These are phyloP conservation scores for Globisporangium heterothallicum DNA, from an alignment of 352 stramenopile species.

Conservation along the genomic window DNA sequence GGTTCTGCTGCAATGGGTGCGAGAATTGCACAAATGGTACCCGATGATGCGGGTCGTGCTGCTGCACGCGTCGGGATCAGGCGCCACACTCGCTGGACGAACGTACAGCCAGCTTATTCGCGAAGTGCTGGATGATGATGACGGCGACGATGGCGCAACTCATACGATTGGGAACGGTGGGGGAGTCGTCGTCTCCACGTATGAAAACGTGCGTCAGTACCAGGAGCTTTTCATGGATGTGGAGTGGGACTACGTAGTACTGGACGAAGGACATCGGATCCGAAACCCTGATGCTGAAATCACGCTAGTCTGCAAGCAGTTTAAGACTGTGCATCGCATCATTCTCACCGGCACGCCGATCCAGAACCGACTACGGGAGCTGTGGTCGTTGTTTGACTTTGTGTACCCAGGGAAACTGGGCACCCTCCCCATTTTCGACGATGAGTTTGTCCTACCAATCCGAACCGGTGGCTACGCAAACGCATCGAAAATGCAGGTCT, in stretches of 20 bases:
- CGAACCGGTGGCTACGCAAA: slow-evolving; percentile 91
- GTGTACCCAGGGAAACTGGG: slow-evolving; percentile 96
- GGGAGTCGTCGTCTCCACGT: slow-evolving; percentile 95
- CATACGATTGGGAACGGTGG: slow-evolving; percentile 23
- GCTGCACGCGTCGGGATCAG: slow-evolving; percentile 83
- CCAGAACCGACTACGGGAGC: slow-evolving; percentile 94
- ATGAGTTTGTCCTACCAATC: slow-evolving; percentile 97
- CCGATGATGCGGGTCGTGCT: slow-evolving; percentile 86
- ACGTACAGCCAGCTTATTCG: slow-evolving; percentile 59
- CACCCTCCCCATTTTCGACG: slow-evolving; percentile 96
- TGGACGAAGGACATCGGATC: slow-evolving; percentile 99
- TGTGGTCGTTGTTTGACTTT: slow-evolving; percentile 99
- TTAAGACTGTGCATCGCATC: slow-evolving; percentile 88
- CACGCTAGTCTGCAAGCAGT: slow-evolving; percentile 91
- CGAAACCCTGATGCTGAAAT: slow-evolving; percentile 97
- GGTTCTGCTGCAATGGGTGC: slow-evolving; percentile 95
- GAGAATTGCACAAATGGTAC: slow-evolving; percentile 92
- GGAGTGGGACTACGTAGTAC: slow-evolving; percentile 96
- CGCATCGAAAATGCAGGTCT: slow-evolving; percentile 91
- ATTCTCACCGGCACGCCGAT: slow-evolving; percentile 91
- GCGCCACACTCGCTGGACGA: slow-evolving; percentile 31
- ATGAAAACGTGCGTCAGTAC: slow-evolving; percentile 93
- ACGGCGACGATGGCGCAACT: slow-evolving; percentile 2
- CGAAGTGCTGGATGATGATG: slow-evolving; percentile 33
- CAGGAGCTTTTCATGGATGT: slow-evolving; percentile 87